Base-by-base conservation (phyloP, 768 basidiomycete species). In the Termitomyces sp. region DNA sequence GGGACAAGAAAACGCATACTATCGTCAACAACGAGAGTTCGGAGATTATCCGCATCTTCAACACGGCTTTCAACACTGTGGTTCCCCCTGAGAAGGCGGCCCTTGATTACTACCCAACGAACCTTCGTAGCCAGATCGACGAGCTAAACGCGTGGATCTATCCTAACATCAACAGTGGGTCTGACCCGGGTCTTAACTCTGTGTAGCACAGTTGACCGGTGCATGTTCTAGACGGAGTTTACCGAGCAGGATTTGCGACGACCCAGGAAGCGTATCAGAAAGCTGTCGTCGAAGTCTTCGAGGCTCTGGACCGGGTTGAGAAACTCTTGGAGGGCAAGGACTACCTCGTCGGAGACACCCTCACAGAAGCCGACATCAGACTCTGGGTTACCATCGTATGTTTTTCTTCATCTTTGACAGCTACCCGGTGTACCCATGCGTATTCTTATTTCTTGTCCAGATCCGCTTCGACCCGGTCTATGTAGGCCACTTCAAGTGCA, bases 11-110 rank as follows among this genome's bases (percentile, higher is more conserved):
- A 70, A 75, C 69, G 44, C 74, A 87, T 46, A 89, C 88, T 42
- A 89, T 98, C 63, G 97, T 99, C 58, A 98, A 94, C 77, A 98
- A 98, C 69, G 96, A 99, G 69, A 88, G 86, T 62, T 86, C 90
- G 2, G 96, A 98, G 73, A 94, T 98, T 68, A 93, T 98, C 66
- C 87, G 96, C 57, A 90, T 96, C 8, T 82, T 98, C 75, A 98
- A 99, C 73, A 79, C 80, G 7, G 87, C 81, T 1, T 95, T 96
- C 76, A 86, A 97, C 69, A 76, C 86, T 22, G 64, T 88, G 20
- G 58, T 97, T 7, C 79, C 90, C 4, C 69, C 77, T 1, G 87
- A 89, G 5, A 83, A 85, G 60, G 85, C 84, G 3, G 70, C 75
- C 20, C 64, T 89, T 48, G 86, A 95, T 66, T 77, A 90, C 48